Conservation (phyloP, 257 asterid genomes). For the Salvia miltiorrhiza region DNA sequence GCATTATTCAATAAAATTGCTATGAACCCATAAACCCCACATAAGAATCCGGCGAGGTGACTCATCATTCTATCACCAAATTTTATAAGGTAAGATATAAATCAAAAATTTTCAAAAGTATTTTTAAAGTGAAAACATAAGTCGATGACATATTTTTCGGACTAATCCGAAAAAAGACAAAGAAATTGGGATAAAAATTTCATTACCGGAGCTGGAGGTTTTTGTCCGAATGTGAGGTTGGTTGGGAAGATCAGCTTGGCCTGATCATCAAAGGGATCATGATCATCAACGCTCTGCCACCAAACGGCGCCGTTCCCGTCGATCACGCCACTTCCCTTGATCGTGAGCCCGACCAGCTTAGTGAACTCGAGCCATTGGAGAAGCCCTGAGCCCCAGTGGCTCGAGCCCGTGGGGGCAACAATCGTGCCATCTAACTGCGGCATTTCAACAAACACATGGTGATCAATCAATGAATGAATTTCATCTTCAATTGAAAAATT, state of each 20-base stretch:
- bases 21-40: too few relatives aligned
- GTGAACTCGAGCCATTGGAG: conserved; percentile 85
- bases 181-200: background rate
- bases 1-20: too few relatives aligned
- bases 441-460: conserved; percentile 21
- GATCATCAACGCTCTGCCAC: conserved; percentile 62
- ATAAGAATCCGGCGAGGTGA: too few relatives aligned
- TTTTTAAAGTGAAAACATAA: too few relatives aligned
- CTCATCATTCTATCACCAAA: too few relatives aligned
- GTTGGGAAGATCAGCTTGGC: conserved; percentile 59
- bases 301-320: conserved; percentile 91
- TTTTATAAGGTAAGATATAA: too few relatives aligned
- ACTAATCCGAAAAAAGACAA: background rate
- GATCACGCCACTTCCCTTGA: conserved; percentile 65
- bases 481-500: background rate
- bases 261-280: conserved; percentile 74
- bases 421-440: conserved; percentile 84
- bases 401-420: conserved; percentile 70
- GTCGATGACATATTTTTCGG: too few relatives aligned
- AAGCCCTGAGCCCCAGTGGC: conserved; percentile 79
- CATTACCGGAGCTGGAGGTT: conserved; percentile 53
- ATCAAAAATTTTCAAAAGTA: too few relatives aligned
- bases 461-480: background rate
- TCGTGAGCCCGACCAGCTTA: conserved; percentile 76
- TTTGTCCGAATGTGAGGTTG: conserved; percentile 38